These are phyloP conservation scores for Colletotrichum horii DNA, from an alignment of 2,329 filamentous ascomycete species.

Conservation along the genomic window DNA sequence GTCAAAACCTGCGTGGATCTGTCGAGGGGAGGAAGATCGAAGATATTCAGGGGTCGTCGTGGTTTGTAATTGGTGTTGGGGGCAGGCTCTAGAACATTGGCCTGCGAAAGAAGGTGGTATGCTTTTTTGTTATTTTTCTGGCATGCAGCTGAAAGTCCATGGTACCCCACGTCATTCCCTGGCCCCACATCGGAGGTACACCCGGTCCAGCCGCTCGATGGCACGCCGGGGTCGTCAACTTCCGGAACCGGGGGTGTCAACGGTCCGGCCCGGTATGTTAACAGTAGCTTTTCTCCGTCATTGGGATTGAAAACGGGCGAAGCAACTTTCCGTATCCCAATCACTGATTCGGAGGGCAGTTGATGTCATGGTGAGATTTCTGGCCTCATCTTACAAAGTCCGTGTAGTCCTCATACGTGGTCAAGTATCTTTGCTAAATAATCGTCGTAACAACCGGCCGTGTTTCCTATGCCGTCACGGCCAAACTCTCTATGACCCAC, in stretches of 20 bases:
- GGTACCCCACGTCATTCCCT: constrained; percentile 15
- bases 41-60: constrained; percentile 6
- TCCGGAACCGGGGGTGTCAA: constrained; percentile 6
- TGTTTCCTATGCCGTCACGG: background rate
- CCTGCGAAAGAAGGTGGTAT: background rate
- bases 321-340: background rate
- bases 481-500: accelerated
- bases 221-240: background rate
- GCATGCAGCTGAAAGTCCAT: background rate
- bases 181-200: background rate
- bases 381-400: background rate
- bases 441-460: background rate
- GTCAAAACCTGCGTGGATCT: background rate
- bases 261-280: background rate
- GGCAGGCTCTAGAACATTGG: background rate
- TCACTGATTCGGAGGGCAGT: background rate
- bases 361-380: background rate
- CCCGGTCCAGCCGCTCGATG: background rate
- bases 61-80: background rate
- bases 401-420: background rate
- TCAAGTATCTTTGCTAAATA: background rate
- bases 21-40: background rate
- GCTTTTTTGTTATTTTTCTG: constrained; percentile 15
- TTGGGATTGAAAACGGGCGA: background rate
- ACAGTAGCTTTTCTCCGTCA: background rate